A percentile compares a stretch with the other conserved stretches of the same genome.
Evolutionary conservation across 495 filamentous ascomycete genomes (phyloP).

Genomic region (Neurospora africana): DNA sequence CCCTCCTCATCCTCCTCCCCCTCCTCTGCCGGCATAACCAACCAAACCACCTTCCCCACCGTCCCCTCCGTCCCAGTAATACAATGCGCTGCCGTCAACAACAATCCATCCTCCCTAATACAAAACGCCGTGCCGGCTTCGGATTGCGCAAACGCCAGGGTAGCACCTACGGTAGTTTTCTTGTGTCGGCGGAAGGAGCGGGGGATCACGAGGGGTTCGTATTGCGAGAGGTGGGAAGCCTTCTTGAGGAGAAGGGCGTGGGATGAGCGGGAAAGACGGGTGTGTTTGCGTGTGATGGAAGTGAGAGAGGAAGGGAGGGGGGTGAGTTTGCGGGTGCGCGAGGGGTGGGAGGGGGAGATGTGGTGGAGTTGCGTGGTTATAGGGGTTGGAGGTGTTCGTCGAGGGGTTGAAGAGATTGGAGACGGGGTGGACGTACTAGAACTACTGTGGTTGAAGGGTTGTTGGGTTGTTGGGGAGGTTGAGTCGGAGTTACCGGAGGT

Average conservation of each 20-base stretch:
- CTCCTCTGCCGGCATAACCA: background rate
- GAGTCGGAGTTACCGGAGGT: background rate
- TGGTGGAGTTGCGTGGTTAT: background rate
- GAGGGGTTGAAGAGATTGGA: background rate
- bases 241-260: conserved; percentile 13
- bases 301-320: background rate
- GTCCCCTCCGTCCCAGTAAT: conserved; percentile 21
- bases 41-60: background rate
- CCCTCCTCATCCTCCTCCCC: background rate
- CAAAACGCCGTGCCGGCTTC: conserved; percentile 40
- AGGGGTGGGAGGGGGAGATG: background rate
- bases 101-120: conserved; percentile 27
- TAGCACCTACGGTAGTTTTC: conserved; percentile 14
- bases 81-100: conserved; percentile 40
- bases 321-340: background rate
- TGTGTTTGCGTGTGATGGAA: background rate
- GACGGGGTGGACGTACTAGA: background rate
- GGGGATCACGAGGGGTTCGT: background rate
- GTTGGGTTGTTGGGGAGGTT: background rate
- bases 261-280: background rate
- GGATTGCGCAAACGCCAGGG: conserved; percentile 37
- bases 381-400: background rate
- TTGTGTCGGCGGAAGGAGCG: background rate
- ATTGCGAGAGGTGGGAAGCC: conserved; percentile 6
- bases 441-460: background rate